Percentiles rank a stretch among this genome's conserved stretches.
Conservation (phyloP, 2,329 filamentous ascomycete genomes). For the Claviceps africana region DNA sequence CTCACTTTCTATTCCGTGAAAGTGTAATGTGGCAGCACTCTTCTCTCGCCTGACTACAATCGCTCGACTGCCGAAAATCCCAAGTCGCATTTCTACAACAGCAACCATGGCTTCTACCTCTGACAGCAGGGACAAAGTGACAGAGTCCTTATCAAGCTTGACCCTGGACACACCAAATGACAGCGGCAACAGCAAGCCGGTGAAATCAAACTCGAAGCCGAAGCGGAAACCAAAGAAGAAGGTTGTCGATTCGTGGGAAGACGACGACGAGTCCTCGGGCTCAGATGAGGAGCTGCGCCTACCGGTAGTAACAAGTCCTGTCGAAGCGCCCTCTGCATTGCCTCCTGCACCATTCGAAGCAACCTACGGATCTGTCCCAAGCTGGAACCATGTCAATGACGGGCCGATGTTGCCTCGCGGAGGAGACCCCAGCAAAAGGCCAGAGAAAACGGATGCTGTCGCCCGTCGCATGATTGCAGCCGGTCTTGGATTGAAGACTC, state of each 20-base stretch:
- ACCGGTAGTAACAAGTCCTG: conserved; percentile 29
- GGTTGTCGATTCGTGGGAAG: conserved; percentile 33
- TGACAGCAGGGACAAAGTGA: conserved; percentile 13
- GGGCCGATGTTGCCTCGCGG: conserved; percentile 3
- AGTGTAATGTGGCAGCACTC: neutral
- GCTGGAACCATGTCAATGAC: conserved; percentile 1
- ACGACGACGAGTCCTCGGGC: conserved; percentile 43
- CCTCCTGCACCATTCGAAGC: conserved; percentile 55
- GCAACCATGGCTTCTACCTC: conserved; percentile 11
- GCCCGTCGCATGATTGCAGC: conserved; percentile 82
- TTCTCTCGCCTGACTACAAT: neutral
- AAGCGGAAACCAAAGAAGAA: conserved; percentile 15
- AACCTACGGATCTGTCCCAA: conserved; percentile 1
- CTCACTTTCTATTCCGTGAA: neutral
- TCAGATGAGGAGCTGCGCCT: conserved; percentile 12
- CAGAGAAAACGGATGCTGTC: conserved; percentile 88
- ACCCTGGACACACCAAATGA: conserved; percentile 12
- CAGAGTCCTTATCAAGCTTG: conserved; percentile 19
- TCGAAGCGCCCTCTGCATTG: conserved; percentile 31
- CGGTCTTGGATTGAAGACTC: conserved; percentile 67
- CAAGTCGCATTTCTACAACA: neutral
- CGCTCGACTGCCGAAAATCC: neutral
- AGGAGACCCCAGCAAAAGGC: conserved; percentile 29
- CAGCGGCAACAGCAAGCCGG: conserved; percentile 6
- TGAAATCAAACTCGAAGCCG: neutral